A percentile compares a stretch with the other conserved stretches of the same genome.
These are phyloP conservation scores for Hypericum perforatum DNA, from an alignment of 345 rosid genomes.

Conservation along the genomic window DNA sequence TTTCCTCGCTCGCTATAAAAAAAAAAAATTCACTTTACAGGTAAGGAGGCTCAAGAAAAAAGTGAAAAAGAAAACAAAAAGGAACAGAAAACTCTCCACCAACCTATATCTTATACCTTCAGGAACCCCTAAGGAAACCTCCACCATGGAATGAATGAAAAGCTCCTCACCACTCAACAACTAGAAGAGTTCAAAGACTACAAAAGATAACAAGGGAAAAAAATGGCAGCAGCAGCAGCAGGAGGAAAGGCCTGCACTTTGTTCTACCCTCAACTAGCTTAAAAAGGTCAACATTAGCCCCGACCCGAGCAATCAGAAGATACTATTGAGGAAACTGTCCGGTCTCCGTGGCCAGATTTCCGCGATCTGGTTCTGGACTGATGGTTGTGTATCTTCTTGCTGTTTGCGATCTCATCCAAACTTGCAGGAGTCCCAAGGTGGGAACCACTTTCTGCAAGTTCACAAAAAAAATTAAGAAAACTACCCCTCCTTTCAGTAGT, in stretches of 20 bases:
- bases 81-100: conserved; percentile 22
- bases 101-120: conserved; percentile 33
- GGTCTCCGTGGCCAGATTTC: conserved; percentile 19
- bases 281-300: conserved; percentile 30
- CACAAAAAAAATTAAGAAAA: conserved; percentile 20
- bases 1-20: conserved; percentile 42
- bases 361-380: conserved; percentile 25
- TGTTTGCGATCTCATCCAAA: conserved; percentile 25
- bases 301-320: conserved; percentile 33
- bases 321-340: conserved; percentile 20
- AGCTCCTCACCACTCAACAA: conserved; percentile 33
- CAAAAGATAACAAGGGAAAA: not conserved
- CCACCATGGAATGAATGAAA: conserved; percentile 21
- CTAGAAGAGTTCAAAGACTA: conserved; percentile 21
- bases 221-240: conserved; percentile 23
- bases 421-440: conserved; percentile 27
- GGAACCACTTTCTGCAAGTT: conserved; percentile 25
- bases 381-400: conserved; percentile 19
- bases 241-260: conserved; percentile 29
- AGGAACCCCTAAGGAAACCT: conserved; percentile 22
- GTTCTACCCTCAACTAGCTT: conserved; percentile 35
- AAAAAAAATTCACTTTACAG: conserved; percentile 64
- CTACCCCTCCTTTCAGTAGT: conserved; percentile 45
- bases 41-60: conserved; percentile 13
- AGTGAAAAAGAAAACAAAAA: conserved; percentile 14